Evolutionary conservation across 805 yeast genomes (phyloP), one percentile per base, ranked within the genome.

Genomic region (Yamadazyma sp.): DNA sequence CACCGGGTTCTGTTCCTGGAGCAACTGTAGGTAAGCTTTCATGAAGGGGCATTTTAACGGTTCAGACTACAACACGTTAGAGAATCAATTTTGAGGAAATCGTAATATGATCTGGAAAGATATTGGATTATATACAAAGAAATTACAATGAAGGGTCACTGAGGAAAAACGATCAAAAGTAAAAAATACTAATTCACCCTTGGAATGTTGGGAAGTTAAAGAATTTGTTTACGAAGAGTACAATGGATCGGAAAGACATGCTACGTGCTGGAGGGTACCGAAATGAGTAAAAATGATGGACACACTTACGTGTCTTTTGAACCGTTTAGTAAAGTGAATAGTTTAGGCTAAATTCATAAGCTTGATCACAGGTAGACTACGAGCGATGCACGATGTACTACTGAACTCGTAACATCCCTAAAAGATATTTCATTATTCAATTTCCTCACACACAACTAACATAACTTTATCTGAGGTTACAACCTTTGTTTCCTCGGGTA

Each of bases 271-370:
- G 20, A 11, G 11, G 18, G 16, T 18, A 20, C 37, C 19, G 28
- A 33, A 33, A 25, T 6, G 12, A 33, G 37, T 25, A 25, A 25
- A 23, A 25, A 20, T 11, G 11, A 8, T 25, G 24, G 14, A 22
- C 16, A 6, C 18, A 4, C 9, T 16, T 11, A 18, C 37, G 35
- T 32, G 35, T 32, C 12, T 32, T 22, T 32, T 24, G 28, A 24
- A 29, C 24, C 6, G 9, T 12, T 33, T 14, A 24, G 37, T 24
- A 19, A 16, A 25, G 10, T 11, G 30, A 23, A 18, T 25, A 11
- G 16, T 33, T 33, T 25, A 33, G 30, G 29, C 37, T 33, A 33
- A 33, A 30, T 20, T 25, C 33, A 6, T 30, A 30, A 30, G n/a
- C n/a, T n/a, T n/a, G n/a, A n/a, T n/a, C n/a, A 25, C 5, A 25